Evolutionary conservation across 176 grass and related monocot species (phyloP).

Genomic region (Saccharum spontaneum): DNA sequence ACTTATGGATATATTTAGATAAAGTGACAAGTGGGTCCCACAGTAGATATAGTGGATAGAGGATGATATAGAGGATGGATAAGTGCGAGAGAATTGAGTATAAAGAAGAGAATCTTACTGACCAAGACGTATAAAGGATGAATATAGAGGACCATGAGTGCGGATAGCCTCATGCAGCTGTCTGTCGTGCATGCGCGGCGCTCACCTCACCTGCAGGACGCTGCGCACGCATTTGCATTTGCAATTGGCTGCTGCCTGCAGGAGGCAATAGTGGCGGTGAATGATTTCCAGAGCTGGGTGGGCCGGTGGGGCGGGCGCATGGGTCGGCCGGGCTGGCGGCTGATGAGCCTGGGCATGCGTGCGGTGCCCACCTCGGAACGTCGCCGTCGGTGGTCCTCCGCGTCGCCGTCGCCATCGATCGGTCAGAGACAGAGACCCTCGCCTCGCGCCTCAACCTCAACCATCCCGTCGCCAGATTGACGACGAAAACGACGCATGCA

Average conservation of each 20-base stretch:
- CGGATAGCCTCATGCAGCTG: too few relatives aligned
- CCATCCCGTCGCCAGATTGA: slow-evolving; percentile 24
- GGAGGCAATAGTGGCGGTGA: neutral
- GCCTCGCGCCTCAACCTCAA: neutral
- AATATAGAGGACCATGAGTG: too few relatives aligned
- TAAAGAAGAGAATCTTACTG: too few relatives aligned
- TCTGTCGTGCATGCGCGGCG: neutral
- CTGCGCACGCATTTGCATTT: neutral
- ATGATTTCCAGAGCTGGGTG: neutral
- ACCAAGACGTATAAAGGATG: too few relatives aligned
- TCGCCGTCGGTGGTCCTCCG: slow-evolving; percentile 40
- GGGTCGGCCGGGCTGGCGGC: neutral
- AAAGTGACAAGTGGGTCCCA: too few relatives aligned
- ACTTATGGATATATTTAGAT: too few relatives aligned
- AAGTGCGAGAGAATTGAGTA: too few relatives aligned
- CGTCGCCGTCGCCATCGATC: neutral
- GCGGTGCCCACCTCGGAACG: neutral
- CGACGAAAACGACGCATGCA: neutral
- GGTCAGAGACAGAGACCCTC: neutral
- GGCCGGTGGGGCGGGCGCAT: neutral
- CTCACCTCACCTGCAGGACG: neutral
- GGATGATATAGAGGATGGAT: too few relatives aligned
- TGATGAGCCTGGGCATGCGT: neutral
- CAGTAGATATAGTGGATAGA: too few relatives aligned
- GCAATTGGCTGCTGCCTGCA: too few relatives aligned